Evolutionary conservation across 345 rosid genomes (phyloP), one percentile per base, ranked within the genome.

Genomic region (Isatis tinctoria): DNA sequence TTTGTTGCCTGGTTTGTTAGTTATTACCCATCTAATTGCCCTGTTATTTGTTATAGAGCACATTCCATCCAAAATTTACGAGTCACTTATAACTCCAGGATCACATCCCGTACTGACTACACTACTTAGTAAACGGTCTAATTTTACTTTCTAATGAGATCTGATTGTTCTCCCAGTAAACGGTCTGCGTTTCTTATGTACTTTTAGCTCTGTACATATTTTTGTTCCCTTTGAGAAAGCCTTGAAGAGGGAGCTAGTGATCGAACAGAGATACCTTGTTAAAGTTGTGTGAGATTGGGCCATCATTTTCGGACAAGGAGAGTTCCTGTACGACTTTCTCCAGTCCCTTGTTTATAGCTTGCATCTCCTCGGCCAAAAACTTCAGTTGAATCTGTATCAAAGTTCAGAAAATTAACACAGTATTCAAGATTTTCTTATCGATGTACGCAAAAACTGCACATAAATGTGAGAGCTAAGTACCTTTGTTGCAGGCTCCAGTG

Each of bases 321-420:
- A 94, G 81, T 73, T 94, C 98, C 79, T 91, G 97, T 37, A 90
- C 85, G 60, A 90, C 88, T 72, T 91, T 94, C 79, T 94, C 97
- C 76, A 94, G 82, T 69, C 98, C 98, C 85, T 91, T 94, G 86
- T 88, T 91, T 76, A 94, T 78, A 12, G 96, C 97, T 87, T 94
- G 97, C 97, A 94, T 94, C 85, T 94, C 98, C 82, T 94, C 97
- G 0, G 97, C 98, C 86, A 94, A 78, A 82, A 75, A 82, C 85
- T 94, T 94, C 83, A 94, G 70, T 87, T 94, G 98, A 79, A 94
- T 73, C 98, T 94, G 80, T 67, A 75, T 41, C 49, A 45, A 81
- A 78, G 43, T 24, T 72, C 32, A 49, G 49, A 6, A 58, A 39
- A 65, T 48, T 48, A 58, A 37, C 62, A 18, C 14, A 28, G 10